Conservation (phyloP, 2,329 filamentous ascomycete species). For the Fusarium nanum region DNA sequence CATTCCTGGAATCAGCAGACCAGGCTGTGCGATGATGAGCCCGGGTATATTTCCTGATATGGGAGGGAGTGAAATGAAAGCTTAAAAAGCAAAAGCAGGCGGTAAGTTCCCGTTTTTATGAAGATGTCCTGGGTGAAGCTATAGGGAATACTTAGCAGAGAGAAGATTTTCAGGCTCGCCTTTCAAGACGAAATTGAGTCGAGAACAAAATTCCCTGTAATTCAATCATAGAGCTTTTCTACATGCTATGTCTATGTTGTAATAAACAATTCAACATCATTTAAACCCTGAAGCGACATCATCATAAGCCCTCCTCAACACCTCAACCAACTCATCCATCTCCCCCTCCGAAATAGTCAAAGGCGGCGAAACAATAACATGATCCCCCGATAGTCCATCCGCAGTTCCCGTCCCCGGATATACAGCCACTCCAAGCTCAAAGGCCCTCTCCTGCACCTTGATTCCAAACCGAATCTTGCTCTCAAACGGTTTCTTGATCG, state of each 20-base stretch:
- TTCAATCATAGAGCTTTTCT: not conserved
- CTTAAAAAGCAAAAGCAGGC: not conserved
- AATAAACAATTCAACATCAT: accelerated
- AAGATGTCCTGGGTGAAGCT: too few relatives aligned
- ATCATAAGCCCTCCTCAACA: constrained; percentile 31
- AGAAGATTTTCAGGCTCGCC: too few relatives aligned
- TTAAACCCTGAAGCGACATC: not conserved
- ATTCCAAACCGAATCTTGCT: constrained; percentile 42
- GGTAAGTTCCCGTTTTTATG: not conserved
- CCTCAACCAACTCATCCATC: constrained; percentile 22
- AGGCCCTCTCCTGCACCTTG: constrained; percentile 47
- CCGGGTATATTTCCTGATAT: accelerated
- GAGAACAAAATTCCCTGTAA: too few relatives aligned
- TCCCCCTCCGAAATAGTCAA: constrained; percentile 66
- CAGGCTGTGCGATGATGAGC: accelerated
- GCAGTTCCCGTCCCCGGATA: constrained; percentile 73
- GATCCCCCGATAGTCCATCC: constrained; percentile 72
- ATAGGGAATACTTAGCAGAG: too few relatives aligned
- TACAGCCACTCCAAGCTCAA: constrained; percentile 56
- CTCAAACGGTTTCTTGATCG: constrained; percentile 53
- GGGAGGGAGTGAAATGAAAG: not conserved
- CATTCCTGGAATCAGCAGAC: not conserved
- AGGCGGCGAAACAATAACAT: constrained; percentile 75
- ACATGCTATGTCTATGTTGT: accelerated
- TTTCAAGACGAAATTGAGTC: accelerated